Conservation (phyloP, 2,329 filamentous ascomycete species). For the Catunica adiposa region DNA sequence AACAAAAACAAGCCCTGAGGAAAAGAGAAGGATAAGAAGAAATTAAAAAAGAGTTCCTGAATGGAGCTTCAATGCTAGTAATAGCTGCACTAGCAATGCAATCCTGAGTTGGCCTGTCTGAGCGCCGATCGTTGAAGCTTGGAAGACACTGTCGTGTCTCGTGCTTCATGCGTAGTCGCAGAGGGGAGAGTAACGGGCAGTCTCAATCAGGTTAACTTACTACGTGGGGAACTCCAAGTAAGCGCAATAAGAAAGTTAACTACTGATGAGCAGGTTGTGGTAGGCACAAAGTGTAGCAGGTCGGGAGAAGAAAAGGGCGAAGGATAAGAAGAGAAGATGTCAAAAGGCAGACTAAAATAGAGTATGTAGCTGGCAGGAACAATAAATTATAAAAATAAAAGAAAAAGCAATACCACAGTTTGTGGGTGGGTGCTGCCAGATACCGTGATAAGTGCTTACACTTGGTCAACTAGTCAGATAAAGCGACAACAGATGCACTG, state of each 20-base stretch:
- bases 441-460: too few species aligned
- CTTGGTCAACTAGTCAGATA: too few species aligned
- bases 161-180: background rate
- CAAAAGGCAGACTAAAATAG: background rate
- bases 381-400: background rate
- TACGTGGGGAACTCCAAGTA: too few species aligned
- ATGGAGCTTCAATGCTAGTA: background rate
- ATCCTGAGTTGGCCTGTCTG: background rate
- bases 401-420: too few species aligned
- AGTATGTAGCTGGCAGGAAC: background rate
- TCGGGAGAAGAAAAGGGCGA: background rate
- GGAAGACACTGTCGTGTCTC: background rate
- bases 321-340: background rate
- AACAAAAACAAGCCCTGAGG: background rate
- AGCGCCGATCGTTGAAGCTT: background rate
- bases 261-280: too few species aligned
- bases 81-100: background rate
- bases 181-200: too few species aligned
- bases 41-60: background rate
- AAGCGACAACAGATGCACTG: too few species aligned
- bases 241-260: too few species aligned
- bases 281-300: background rate
- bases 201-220: too few species aligned
- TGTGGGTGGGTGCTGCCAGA: too few species aligned
- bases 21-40: too few species aligned